Base-by-base conservation (phyloP, 305 asterid species). In the Salvia sclarea region DNA sequence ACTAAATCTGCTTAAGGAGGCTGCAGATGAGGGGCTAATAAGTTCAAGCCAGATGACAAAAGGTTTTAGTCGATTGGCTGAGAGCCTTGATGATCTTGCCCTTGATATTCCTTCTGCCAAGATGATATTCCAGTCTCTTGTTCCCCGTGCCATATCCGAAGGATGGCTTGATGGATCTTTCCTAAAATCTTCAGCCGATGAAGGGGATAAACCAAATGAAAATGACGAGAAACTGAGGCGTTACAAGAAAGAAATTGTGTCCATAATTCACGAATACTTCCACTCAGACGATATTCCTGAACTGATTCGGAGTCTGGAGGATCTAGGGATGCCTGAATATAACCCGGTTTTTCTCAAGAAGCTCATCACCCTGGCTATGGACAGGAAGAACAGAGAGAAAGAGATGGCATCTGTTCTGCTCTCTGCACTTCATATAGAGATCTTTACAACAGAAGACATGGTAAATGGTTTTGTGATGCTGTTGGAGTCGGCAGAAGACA, bases 331-430 rank as follows among this genome's bases (percentile, higher is more conserved):
- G 71, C 95, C 95, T 0, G 84, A 86, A 60, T 86, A 80, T 60
- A 85, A 93, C 79, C 90, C 98, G 0, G 74, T 87, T 62, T 93
- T 93, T 68, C 82, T 93, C 64, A 93, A 93, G 87, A 91, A 75
- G 83, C 85, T 93, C 14, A 81, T 93, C 53, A 88, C 93, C 14
- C 79, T 93, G 28, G 98, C 98, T 44, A 80, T 93, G 97, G 98
- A 93, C 76, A 70, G 96, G 74, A 91, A 91, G 72, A 88, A 93
- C 73, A 72, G 97, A 67, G 98, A 93, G 73, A 93, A 93, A 73
- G 98, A 91, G 64, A 93, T 93, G 97, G 97, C 97, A 8, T 93
- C 98, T 5, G 92, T 91, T 60, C 76, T 91, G 43, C 96, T 93
- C 63, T 88, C 98, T 14, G 92, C 95, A 2, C 92, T 93, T 38